Conservation (phyloP, 345 rosid species). For the Eucalyptus marginata region DNA sequence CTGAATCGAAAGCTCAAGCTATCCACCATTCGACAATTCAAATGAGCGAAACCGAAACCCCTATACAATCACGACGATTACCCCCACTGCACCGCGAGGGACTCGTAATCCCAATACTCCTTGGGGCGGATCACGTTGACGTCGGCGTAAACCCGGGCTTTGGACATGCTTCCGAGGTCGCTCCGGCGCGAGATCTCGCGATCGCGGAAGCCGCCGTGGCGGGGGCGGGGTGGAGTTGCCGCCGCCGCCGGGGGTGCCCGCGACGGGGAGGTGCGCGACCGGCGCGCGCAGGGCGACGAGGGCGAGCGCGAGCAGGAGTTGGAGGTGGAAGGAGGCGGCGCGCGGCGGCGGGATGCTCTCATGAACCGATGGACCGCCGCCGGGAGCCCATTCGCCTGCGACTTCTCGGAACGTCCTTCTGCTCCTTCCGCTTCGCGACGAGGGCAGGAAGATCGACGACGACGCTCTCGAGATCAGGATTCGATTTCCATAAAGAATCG, state of each 20-base stretch:
- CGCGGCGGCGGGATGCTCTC: not conserved
- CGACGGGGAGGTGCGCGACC: slow-evolving; percentile 29
- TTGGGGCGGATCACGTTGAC: slow-evolving; percentile 79
- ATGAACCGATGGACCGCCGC: not conserved
- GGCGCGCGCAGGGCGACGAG: slow-evolving; percentile 38
- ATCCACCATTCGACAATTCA: not conserved
- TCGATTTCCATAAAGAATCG: not conserved
- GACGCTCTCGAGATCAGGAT: not conserved
- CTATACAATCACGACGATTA: not conserved
- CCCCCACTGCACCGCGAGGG: slow-evolving; percentile 67
- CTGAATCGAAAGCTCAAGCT: not conserved
- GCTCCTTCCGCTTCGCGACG: not conserved
- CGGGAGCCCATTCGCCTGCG: not conserved
- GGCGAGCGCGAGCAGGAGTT: slow-evolving; percentile 35
- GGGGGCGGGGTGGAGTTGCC: not conserved
- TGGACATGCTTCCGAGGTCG: slow-evolving; percentile 50
- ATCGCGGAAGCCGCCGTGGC: not conserved
- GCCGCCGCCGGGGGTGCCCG: slow-evolving; percentile 3
- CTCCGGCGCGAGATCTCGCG: not conserved
- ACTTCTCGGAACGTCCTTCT: not conserved
- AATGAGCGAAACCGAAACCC: not conserved
- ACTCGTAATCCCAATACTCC: slow-evolving; percentile 59
- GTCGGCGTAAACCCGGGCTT: slow-evolving; percentile 78
- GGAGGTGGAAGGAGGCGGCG: not conserved
- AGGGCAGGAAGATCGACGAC: not conserved